Evolutionary conservation across 1,284 basidiomycete genomes (phyloP), one percentile per base, ranked within the genome.

Genomic region (Mycena citricolor): DNA sequence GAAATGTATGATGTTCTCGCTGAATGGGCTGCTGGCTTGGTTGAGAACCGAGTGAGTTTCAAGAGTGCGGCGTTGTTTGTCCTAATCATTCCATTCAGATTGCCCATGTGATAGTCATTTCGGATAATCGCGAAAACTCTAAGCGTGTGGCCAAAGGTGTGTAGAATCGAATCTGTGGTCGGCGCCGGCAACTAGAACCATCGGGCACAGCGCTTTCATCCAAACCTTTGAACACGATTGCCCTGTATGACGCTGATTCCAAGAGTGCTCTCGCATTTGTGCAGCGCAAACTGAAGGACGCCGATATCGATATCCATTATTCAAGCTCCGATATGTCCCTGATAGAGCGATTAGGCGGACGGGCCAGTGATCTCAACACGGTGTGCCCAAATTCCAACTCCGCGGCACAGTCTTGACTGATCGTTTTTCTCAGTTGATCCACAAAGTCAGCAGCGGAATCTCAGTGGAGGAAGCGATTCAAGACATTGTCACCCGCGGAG

Each of bases 101-200:
- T 42, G 95, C 95, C 0, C 95, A 99, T 63, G 93, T 97, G 30
- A 74, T 99, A 35, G 83, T 98, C 32, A 73, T 94, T 25, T 90
- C 89, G 55, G 92, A 98, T 61, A 94, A 94, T 55, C 80, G 88
- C 19, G 91, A 94, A 54, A 88, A 93, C 41, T 76, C 82, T 1
- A 97, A 94, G 63, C 75, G 80, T 19, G 69, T 98, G 8, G 83
- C 90, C 0, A 87, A 86, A 73, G 84, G 87, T 86, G 54, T 30
- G 6, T 13, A 28, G 19, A n/a, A n/a, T 38, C 17, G 31, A 16
- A 23, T 25, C 35, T 35, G 19, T 17, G 24, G 2, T 24, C 32
- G 32, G 26, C 36, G 19, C 36, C 43, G 45, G 22, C 25, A 11
- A 4, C 29, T 42, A 34, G 23, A 25, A 25, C 32, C n/a, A 21